Base-by-base conservation (phyloP, 2,329 filamentous ascomycete species). In the Fusarium foetens region DNA sequence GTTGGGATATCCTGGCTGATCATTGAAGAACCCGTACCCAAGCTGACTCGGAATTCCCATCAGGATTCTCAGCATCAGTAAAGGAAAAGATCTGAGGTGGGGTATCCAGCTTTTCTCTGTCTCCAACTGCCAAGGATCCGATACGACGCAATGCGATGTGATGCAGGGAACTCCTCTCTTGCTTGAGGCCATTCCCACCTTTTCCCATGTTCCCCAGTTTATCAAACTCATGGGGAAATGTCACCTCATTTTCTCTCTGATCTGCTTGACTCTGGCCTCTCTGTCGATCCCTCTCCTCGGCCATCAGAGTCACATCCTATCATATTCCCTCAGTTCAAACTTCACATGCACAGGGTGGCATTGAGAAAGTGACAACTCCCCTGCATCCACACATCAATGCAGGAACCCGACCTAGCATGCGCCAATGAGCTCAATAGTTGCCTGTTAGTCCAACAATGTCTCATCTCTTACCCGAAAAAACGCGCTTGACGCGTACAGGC, bases 361-460 rank as follows among this genome's bases (percentile, higher is more conserved):
- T 49, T 43, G 54, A 25, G 29, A 41, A 57, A 63, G 45, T 61
- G 60, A 58, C 46, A 58, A 38, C 33, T 66, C 74, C 68, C 72
- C 72, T 76, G 72, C 72, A 57, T 60, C 33, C 63, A 62, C 46
- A 62, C 57, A 62, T 76, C 68, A 67, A 76, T 76, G 75, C 75
- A 76, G 75, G 75, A 76, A 76, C 75, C 73, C 74, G 74, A 64
- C 69, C 58, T 60, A 53, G 48, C 51, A 43, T 58, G 41, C 53
- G 21, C 39, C 38, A 58, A 66, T 70, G 59, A 29, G 48, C 46
- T 43, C 63, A 58, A 41, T 21, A 57, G 21, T 51, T 33, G 27
- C 29, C 29, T 57, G 23, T 41, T 29, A 16, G 38, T 13, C 38
- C 33, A 46, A 21, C 21, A 41, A 41, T n/a, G 35, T 52, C 45